phyloP scores from a whole-genome alignment of 768 basidiomycete species.

The Leccinum obscurum region DNA sequence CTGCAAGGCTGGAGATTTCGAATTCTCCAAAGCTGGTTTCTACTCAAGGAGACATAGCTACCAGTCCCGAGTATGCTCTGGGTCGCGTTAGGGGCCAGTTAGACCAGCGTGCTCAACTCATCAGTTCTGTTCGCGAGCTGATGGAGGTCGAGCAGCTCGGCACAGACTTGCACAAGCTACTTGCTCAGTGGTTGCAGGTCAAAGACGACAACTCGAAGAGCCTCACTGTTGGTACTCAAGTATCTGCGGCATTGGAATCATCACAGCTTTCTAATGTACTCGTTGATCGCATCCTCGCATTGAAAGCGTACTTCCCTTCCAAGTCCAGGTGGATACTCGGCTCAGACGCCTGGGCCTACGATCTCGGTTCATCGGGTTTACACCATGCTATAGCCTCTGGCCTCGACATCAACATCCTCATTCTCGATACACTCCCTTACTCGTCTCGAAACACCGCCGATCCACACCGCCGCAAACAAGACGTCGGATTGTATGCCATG shows the following conservation, averaged over 20 bases:
- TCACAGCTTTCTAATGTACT: constrained; percentile 40
- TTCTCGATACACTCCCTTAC: constrained; percentile 92
- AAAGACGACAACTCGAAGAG: constrained; percentile 73
- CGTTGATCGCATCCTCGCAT: constrained; percentile 56
- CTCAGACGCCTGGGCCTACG: constrained; percentile 68
- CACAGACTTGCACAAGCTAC: constrained; percentile 62
- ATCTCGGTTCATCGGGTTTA: constrained; percentile 91
- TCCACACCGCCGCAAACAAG: constrained; percentile 77
- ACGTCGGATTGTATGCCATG: constrained; percentile 97
- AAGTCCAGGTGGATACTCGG: constrained; percentile 55
- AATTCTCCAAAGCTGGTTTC: constrained; percentile 79
- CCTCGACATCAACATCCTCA: constrained; percentile 91
- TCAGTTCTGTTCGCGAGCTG: constrained; percentile 62
- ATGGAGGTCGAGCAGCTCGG: constrained; percentile 52
- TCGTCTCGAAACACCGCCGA: constrained; percentile 69
- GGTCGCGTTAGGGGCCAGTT: constrained; percentile 86
- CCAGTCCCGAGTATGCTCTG: constrained; percentile 92
- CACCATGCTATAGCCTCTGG: constrained; percentile 93
- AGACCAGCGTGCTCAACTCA: constrained; percentile 70
- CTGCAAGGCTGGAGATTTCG: constrained; percentile 74
- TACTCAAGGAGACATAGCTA: constrained; percentile 71
- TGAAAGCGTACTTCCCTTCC: constrained; percentile 56
- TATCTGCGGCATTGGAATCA: constrained; percentile 51
- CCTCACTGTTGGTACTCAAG: constrained; percentile 53
- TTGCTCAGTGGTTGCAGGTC: constrained; percentile 77